Evolutionary conservation across 2,329 filamentous ascomycete species (phyloP).

Genomic region (Hymenoscyphus scutula): DNA sequence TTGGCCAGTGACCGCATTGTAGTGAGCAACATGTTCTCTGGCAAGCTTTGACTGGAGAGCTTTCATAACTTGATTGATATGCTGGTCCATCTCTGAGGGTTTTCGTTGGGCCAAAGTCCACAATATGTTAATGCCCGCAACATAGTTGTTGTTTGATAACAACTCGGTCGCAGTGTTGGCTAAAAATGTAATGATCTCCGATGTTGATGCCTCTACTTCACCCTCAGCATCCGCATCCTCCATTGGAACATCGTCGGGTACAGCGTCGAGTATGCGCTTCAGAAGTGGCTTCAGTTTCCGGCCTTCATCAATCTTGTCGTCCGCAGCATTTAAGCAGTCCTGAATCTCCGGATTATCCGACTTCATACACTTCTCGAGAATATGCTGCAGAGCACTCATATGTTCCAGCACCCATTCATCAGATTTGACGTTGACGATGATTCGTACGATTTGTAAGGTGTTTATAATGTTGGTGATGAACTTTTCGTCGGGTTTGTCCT

Average conservation of each 20-base stretch:
- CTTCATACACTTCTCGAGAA: slow-evolving; percentile 84
- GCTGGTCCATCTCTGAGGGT: slow-evolving; percentile 83
- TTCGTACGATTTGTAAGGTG: slow-evolving; percentile 85
- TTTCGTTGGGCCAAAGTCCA: slow-evolving; percentile 88
- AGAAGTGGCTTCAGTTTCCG: slow-evolving; percentile 73
- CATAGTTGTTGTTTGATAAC: slow-evolving; percentile 75
- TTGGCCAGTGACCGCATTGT: slow-evolving; percentile 56
- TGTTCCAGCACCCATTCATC: slow-evolving; percentile 88
- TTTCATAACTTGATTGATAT: slow-evolving; percentile 87
- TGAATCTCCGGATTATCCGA: slow-evolving; percentile 91
- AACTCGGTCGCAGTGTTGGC: slow-evolving; percentile 86
- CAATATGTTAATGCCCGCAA: slow-evolving; percentile 86
- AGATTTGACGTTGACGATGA: slow-evolving; percentile 82
- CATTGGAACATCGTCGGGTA: slow-evolving; percentile 76
- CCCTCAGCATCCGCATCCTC: slow-evolving; percentile 80
- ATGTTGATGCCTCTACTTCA: slow-evolving; percentile 75
- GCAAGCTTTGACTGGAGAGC: slow-evolving; percentile 88
- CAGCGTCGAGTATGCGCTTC: slow-evolving; percentile 79
- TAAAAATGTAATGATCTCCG: slow-evolving; percentile 82
- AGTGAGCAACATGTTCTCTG: slow-evolving; percentile 85
- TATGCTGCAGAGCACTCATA: slow-evolving; percentile 74
- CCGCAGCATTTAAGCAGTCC: slow-evolving; percentile 78
- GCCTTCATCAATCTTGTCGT: slow-evolving; percentile 67
- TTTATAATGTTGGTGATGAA: slow-evolving; percentile 89
- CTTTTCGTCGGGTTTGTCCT: slow-evolving; percentile 77